Evolutionary conservation across 805 yeast genomes (phyloP).

Genomic region (Wickerhamiella siamensis): DNA sequence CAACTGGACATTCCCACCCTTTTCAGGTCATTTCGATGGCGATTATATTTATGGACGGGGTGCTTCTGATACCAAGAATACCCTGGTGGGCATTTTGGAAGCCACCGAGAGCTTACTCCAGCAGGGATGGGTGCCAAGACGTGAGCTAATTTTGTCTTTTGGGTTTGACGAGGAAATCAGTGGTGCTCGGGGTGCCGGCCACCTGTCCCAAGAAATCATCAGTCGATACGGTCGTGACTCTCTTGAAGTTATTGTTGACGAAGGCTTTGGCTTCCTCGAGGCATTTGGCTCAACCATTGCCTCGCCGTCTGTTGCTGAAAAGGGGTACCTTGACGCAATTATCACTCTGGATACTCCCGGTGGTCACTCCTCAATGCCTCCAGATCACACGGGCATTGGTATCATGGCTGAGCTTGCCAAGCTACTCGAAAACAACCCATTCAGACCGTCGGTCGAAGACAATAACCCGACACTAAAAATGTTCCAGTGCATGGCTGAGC

Average conservation of each 20-base stretch:
- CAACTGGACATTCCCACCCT: slow-evolving; percentile 63
- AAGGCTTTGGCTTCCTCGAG: slow-evolving; percentile 36
- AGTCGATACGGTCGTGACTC: slow-evolving; percentile 48
- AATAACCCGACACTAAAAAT: slow-evolving; percentile 46
- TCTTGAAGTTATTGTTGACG: slow-evolving; percentile 56
- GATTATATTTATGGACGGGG: slow-evolving; percentile 64
- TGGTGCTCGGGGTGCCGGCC: slow-evolving; percentile 47
- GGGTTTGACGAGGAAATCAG: slow-evolving; percentile 75
- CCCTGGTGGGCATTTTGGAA: slow-evolving; percentile 52
- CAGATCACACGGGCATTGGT: slow-evolving; percentile 71
- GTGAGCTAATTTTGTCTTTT: slow-evolving; percentile 50
- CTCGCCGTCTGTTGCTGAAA: slow-evolving; percentile 45
- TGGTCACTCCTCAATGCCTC: slow-evolving; percentile 71
- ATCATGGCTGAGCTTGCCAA: slow-evolving; percentile 46
- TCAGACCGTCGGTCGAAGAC: slow-evolving; percentile 33
- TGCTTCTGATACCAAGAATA: slow-evolving; percentile 59
- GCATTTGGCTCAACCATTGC: slow-evolving; percentile 37
- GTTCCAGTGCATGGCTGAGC: slow-evolving; percentile 48
- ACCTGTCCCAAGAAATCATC: slow-evolving; percentile 35
- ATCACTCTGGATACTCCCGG: slow-evolving; percentile 49
- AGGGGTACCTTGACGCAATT: slow-evolving; percentile 39
- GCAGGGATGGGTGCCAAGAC: slow-evolving; percentile 40
- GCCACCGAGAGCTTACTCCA: slow-evolving; percentile 41
- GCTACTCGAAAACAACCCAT: slow-evolving; percentile 44
- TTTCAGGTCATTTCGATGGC: slow-evolving; percentile 54